These are phyloP conservation scores for Trebouxia sp. DNA, from an alignment of 139 green algal species.

Conservation along the genomic window DNA sequence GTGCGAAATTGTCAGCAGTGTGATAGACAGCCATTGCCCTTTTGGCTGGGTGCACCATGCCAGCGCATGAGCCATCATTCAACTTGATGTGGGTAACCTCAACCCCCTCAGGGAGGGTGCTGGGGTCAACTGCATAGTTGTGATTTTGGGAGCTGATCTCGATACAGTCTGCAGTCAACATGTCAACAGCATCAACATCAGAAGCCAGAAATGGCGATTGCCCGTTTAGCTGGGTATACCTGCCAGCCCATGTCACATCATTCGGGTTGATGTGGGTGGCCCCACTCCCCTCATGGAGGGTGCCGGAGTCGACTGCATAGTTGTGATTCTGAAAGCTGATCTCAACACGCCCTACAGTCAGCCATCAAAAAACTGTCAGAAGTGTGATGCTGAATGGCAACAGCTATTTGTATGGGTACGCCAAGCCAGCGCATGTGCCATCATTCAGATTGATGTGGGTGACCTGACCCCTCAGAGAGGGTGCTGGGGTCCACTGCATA, in stretches of 20 bases:
- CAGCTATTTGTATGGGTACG: constrained; percentile 53
- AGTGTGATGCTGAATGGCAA: constrained; percentile 99
- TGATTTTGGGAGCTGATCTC: constrained; percentile 70
- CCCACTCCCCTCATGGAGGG: constrained; percentile 84
- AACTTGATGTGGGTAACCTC: constrained; percentile 96
- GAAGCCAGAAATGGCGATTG: background rate
- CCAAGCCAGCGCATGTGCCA: constrained; percentile 93
- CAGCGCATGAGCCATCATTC: constrained; percentile 98
- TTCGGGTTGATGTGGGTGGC: constrained; percentile 98
- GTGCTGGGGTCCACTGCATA: constrained; percentile 94
- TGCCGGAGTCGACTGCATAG: constrained; percentile 82
- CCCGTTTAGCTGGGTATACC: constrained; percentile 45
- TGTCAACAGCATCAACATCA: too few relatives aligned
- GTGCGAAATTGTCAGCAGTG: too few relatives aligned
- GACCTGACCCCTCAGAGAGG: constrained; percentile 76
- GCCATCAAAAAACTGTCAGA: too few relatives aligned
- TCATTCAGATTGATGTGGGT: constrained; percentile 99
- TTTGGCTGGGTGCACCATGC: constrained; percentile 49
- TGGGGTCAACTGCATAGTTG: constrained; percentile 80
- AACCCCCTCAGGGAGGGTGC: constrained; percentile 81
- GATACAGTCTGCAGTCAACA: constrained; percentile 65
- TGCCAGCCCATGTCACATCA: constrained; percentile 96
- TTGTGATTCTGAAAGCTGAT: constrained; percentile 59
- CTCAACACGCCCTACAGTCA: too few relatives aligned
- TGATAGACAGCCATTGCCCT: constrained; percentile 36